A percentile compares a stretch with the other conserved stretches of the same genome.
Conservation (phyloP, 78 protist genomes). For the Emiliania huxleyi region DNA sequence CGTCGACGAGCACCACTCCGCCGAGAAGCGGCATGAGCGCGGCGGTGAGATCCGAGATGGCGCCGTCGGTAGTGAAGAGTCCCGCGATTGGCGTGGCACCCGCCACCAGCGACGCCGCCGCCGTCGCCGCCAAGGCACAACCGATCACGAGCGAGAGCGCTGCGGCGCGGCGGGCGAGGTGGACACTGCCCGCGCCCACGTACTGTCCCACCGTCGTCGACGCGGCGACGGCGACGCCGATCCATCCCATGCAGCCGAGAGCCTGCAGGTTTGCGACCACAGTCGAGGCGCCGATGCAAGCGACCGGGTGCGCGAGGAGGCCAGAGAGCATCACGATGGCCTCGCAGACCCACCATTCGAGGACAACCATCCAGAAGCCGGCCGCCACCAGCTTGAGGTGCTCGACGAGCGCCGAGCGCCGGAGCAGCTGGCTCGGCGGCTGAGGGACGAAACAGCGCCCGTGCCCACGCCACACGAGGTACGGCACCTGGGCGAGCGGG, state of each 20-base stretch:
- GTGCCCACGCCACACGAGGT: not conserved
- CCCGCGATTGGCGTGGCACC: not conserved
- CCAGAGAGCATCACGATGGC: not conserved
- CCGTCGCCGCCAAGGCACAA: not conserved
- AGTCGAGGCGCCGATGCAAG: not conserved
- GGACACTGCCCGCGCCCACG: not conserved
- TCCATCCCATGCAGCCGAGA: not conserved
- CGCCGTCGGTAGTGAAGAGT: not conserved
- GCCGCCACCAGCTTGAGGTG: not conserved
- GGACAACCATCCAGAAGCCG: not conserved
- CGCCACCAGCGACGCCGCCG: not conserved
- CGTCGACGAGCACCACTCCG: not conserved
- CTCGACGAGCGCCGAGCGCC: not conserved
- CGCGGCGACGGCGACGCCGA: not conserved
- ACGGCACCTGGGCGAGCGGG: not conserved
- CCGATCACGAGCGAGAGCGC: not conserved
- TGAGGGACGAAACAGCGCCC: not conserved
- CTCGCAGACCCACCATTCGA: conserved; percentile 16
- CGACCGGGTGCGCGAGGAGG: not conserved
- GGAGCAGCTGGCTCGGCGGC: not conserved
- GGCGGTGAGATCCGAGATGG: not conserved
- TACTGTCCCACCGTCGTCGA: not conserved
- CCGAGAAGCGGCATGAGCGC: not conserved
- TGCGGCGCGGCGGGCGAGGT: not conserved
- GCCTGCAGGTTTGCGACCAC: not conserved